Base-by-base conservation (phyloP, 345 rosid species). In the Limnanthes douglasii region DNA sequence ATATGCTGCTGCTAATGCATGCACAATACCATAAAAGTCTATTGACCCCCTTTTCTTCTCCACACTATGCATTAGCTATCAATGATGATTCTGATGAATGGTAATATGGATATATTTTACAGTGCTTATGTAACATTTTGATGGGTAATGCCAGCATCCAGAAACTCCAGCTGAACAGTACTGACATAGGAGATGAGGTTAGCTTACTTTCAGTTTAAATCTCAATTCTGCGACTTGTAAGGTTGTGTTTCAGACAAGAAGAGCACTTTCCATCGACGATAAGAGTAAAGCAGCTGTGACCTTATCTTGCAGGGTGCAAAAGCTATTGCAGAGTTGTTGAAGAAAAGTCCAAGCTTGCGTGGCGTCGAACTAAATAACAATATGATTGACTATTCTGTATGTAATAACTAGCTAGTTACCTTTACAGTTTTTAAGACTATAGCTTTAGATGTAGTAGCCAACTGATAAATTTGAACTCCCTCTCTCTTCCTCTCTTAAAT, bases 361-460 rank as follows among this genome's bases (percentile, higher is more conserved):
- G 72, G 64, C 54, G 57, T 88, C 50, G 95, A 88, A 62, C 77
- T 88, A 16, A 83, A 88, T 56, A 83, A 88, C 68, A 88, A 88
- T 51, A 65, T 74, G 90, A 76, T 88, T n/a, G 97, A 88, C 48
- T 88, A 83, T 65, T 76, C 95, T 68, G 97, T 88, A 70, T 46
- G 90, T 25, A 40, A 15, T 48, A 57, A 36, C 43, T 31, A 39
- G 38, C 24, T 29, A 45, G 26, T 40, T 53, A 20, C 20, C 26
- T 41, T 32, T 25, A 34, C 34, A 26, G 33, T 41, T 31, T 23
- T 18, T 30, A 17, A 39, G 28, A 35, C 34, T 27, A 17, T 45
- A 23, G 43, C 41, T 26, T 31, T 19, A 34, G 25, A 36, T 35
- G 23, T 28, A 44, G 30, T 21, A 12, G 21, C 36, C 31, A 41